Evolutionary conservation across 257 asterid genomes (phyloP), one percentile per base, ranked within the genome.

Genomic region (Capsicum chinense): DNA sequence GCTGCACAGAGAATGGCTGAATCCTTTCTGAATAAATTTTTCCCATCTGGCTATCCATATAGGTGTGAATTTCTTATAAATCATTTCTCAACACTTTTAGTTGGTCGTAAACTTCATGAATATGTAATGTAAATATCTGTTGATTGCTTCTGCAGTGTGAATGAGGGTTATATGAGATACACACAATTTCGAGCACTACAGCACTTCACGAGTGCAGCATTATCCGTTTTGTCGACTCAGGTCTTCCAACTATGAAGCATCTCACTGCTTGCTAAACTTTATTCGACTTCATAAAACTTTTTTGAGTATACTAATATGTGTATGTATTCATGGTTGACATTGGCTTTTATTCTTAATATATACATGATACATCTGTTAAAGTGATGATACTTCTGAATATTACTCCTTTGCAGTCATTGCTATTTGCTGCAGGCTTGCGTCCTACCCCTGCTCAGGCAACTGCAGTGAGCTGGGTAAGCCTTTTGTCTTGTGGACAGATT

Each of bases 371-470:
- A 62, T 85, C 68, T 62, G 33, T 66, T 85, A 37, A 62, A 83
- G 78, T 85, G 82, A 47, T 83, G 76, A 80, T 79, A 83, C 79
- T 89, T 74, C 82, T 64, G 82, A 52, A 84, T 85, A 90, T 96
- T 85, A 88, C 86, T 87, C 91, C 93, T 94, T 90, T 88, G 90
- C 92, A 97, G 99, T 97, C 98, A 81, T 92, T 95, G 88, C 91
- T 95, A 79, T 93, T 93, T 89, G 98, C 99, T 91, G 99, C 99
- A 91, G 99, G 99, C 78, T 90, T 97, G 86, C 92, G 99, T 80
- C 98, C 99, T 71, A 97, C 98, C 39, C 97, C 98, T 80, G 99
- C 99, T 35, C 99, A 97, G 87, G 98, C 99, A 44, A 95, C 99
- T 62, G 99, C 98, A 80, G 98, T 93, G 85, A 95, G 99, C 85